phyloP scores from a whole-genome alignment of 2,329 filamentous ascomycete genomes.

The Incumbomyces lentus region DNA sequence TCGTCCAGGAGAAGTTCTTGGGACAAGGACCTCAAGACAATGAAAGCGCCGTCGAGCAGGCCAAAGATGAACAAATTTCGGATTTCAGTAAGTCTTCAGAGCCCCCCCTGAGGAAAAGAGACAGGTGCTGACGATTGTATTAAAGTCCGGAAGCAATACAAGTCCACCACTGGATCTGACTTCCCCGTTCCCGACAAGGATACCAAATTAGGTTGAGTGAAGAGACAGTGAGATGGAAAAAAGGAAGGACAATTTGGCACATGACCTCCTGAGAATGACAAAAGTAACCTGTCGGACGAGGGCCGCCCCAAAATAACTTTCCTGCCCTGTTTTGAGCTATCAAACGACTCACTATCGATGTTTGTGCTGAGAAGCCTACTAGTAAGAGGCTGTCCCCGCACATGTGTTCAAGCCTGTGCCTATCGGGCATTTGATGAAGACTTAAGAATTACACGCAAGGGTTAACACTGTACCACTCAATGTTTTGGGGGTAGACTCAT shows the following conservation, averaged over 20 bases:
- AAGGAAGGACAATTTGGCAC: not conserved
- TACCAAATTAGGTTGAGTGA: constrained; percentile 25
- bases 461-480: no score
- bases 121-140: not conserved
- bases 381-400: no score
- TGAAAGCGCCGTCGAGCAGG: constrained; percentile 65
- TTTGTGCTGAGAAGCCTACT: no score
- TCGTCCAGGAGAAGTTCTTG: constrained; percentile 64
- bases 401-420: no score
- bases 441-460: no score
- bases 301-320: no score
- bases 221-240: not conserved
- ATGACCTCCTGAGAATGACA: no score
- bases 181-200: constrained; percentile 62
- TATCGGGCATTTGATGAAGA: no score
- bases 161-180: constrained; percentile 56
- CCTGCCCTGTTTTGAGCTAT: no score
- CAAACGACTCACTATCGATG: no score
- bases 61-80: constrained; percentile 69
- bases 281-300: no score
- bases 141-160: constrained; percentile 41
- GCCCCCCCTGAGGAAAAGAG: not conserved
- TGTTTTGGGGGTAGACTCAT: no score
- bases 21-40: constrained; percentile 61
- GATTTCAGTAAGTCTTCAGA: constrained; percentile 44